phyloP scores from a whole-genome alignment of 331 rosid genomes.

The Malus hybrid region DNA sequence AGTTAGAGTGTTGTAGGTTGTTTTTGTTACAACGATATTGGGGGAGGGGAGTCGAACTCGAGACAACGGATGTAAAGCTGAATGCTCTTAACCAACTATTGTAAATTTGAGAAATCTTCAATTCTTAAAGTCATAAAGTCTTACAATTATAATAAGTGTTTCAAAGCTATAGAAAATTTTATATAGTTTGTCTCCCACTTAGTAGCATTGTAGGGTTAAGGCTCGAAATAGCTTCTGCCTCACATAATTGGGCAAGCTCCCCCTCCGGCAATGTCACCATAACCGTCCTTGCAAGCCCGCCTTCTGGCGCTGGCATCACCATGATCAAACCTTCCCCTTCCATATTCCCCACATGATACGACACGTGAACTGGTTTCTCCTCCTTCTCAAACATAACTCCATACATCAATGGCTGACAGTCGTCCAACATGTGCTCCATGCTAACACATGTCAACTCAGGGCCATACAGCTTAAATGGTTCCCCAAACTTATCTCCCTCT shows the following conservation, averaged over 20 bases:
- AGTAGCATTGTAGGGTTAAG: background rate
- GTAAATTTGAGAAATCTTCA: background rate
- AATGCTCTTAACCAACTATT: background rate
- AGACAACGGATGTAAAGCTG: too few species aligned
- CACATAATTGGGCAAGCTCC: slow-evolving; percentile 25
- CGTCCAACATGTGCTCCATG: slow-evolving; percentile 45
- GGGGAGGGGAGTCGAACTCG: too few species aligned
- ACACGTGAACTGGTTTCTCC: slow-evolving; percentile 46
- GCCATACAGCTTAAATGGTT: slow-evolving; percentile 41
- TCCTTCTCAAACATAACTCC: slow-evolving; percentile 20
- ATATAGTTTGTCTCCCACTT: background rate
- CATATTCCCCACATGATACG: slow-evolving; percentile 47
- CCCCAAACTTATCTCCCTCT: slow-evolving; percentile 11
- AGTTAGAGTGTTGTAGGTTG: too few species aligned
- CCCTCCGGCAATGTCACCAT: slow-evolving; percentile 39
- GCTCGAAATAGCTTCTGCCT: slow-evolving; percentile 38
- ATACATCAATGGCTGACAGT: slow-evolving; percentile 13
- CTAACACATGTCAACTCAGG: slow-evolving; percentile 45
- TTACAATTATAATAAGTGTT: too few species aligned
- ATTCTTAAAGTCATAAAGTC: background rate
- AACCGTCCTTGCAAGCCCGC: slow-evolving; percentile 45
- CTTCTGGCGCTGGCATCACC: slow-evolving; percentile 54
- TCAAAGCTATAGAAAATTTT: too few species aligned
- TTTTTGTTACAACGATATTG: too few species aligned
- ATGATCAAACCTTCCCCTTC: slow-evolving; percentile 52